Evolutionary conservation across 2,329 filamentous ascomycete genomes (phyloP), one percentile per base, ranked within the genome.

Genomic region (Capronia americana): DNA sequence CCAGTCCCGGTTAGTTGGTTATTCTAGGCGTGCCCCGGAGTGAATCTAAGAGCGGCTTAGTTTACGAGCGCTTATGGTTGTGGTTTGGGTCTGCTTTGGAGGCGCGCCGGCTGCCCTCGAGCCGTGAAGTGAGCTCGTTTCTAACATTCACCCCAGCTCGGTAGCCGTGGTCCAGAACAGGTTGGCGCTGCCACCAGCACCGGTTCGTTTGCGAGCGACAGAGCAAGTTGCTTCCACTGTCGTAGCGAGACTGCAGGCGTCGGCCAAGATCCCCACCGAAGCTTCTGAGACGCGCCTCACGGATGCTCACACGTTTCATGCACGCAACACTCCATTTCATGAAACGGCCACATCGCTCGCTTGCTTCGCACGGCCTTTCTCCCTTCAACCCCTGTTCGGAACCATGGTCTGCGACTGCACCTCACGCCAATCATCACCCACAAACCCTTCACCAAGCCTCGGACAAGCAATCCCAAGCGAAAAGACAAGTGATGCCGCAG

Each of bases 41-140:
- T 17, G 28, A 17, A 23, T 53, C 58, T 61, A 38, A 44, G 58
- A 62, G 34, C 20, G 60, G 60, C 24, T 50, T 56, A 62, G 60
- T 62, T 62, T 62, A 62, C 60, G 60, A 56, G 28, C 7, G 17
- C 38, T 44, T 44, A 44, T 8, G 38, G 38, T 7, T 11, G 7
- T 7, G 17, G 38, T n/a, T n/a, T 3, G n/a, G 38, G 17, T 44
- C 38, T 41, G 2, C 38, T 41, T 41, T 7, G 17, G 4, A n/a
- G 38, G 38, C 38, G 20, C 23, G 10, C 48, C 48, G 48, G 48
- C 20, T 51, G 4, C 1, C 17, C 48, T 26, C 23, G 14, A 5
- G n/a, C 48, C 48, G 48, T 48, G 20, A 17, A 51, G 48, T 20
- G 8, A n/a, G 17, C 7, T 6, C 14, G 17, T n/a, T n/a, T 7